These are phyloP conservation scores for Penicillium maclennaniae DNA, from an alignment of 495 filamentous ascomycete genomes.

Conservation along the genomic window DNA sequence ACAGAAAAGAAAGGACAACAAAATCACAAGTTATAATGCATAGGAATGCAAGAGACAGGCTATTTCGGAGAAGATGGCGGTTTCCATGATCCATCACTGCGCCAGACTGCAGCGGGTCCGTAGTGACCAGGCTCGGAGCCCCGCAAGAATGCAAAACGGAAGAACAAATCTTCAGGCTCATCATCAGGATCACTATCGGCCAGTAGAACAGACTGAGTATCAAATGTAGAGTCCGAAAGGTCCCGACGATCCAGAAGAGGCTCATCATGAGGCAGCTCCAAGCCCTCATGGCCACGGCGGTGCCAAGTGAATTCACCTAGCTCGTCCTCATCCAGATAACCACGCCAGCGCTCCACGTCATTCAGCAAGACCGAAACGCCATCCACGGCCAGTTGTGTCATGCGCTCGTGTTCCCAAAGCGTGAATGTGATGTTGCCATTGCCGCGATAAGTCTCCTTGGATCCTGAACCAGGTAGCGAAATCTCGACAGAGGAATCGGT, in stretches of 20 bases:
- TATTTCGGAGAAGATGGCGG: conserved; percentile 34
- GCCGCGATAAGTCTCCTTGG: conserved; percentile 28
- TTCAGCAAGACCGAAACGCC: conserved; percentile 89
- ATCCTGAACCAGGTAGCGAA: conserved; percentile 36
- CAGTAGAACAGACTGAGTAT: conserved; percentile 22
- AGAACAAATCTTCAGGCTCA: conserved; percentile 62
- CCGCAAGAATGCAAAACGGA: conserved; percentile 77
- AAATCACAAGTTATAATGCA: not conserved
- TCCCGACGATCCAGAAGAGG: conserved; percentile 7
- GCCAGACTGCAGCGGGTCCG: conserved; percentile 78
- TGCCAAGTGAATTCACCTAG: conserved; percentile 45
- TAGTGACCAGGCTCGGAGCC: conserved; percentile 70
- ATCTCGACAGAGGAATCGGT: conserved; percentile 46
- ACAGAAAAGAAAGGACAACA: not conserved
- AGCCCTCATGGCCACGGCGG: conserved; percentile 40
- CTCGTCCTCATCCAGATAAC: conserved; percentile 50
- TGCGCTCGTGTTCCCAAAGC: conserved; percentile 44
- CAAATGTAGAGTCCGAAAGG: not conserved
- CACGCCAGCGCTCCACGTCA: conserved; percentile 82
- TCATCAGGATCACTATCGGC: conserved; percentile 35
- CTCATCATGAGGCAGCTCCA: conserved; percentile 30
- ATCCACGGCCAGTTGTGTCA: conserved; percentile 65
- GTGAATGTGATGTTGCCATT: conserved; percentile 58
- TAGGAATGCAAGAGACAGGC: conserved; percentile 6
- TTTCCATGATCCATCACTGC: conserved; percentile 63